Conservation (phyloP, 805 yeast species). For the Candida koratica region DNA sequence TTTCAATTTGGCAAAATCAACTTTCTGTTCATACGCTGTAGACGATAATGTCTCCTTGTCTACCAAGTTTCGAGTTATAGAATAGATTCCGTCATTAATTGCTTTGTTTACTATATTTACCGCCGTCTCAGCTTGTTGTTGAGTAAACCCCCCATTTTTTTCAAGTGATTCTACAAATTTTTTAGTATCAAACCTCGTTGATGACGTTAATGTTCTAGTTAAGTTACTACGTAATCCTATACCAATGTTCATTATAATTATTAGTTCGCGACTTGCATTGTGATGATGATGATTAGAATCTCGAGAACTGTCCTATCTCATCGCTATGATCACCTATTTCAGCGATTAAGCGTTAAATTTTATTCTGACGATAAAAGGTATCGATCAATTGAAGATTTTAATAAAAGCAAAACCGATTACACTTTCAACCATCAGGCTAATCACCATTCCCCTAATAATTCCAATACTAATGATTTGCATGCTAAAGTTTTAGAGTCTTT, state of each 20-base stretch:
- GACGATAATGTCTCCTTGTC: slow-evolving; percentile 78
- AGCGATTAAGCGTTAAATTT: too few relatives aligned
- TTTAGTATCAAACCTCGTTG: slow-evolving; percentile 69
- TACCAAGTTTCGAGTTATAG: slow-evolving; percentile 74
- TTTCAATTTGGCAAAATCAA: slow-evolving; percentile 90
- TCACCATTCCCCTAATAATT: neutral
- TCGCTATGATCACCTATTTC: too few relatives aligned
- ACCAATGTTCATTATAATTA: neutral
- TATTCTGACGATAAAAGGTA: slow-evolving; percentile 11
- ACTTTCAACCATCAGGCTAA: slow-evolving; percentile 9
- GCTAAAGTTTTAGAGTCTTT: slow-evolving; percentile 13
- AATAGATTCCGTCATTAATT: slow-evolving; percentile 72
- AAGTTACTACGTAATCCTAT: neutral
- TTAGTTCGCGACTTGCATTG: neutral
- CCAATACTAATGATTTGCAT: slow-evolving; percentile 7
- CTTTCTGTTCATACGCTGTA: slow-evolving; percentile 91
- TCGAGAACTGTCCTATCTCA: too few relatives aligned
- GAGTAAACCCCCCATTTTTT: slow-evolving; percentile 63
- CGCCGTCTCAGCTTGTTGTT: slow-evolving; percentile 75
- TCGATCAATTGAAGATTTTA: slow-evolving; percentile 33
- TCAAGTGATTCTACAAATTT: slow-evolving; percentile 64
- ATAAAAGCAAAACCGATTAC: slow-evolving; percentile 25
- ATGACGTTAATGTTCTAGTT: slow-evolving; percentile 17
- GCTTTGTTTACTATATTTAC: slow-evolving; percentile 70
- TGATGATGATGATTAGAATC: too few relatives aligned